phyloP scores from a whole-genome alignment of 2,329 filamentous ascomycete species.

The Zymoseptoria crescenta region DNA sequence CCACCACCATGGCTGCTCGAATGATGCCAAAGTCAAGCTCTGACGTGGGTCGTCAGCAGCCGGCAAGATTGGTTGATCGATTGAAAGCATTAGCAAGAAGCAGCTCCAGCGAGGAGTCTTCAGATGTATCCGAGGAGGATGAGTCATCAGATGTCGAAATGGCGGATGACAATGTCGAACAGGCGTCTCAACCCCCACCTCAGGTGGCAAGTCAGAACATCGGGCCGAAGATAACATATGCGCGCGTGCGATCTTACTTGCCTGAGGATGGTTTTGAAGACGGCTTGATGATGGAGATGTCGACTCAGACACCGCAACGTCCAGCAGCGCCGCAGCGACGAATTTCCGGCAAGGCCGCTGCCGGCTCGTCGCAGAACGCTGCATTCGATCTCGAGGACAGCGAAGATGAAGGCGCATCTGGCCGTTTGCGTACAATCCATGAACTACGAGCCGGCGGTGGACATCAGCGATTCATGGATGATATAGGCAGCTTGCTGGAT shows the following conservation, averaged over 20 bases:
- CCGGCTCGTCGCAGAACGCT: slow-evolving; percentile 21
- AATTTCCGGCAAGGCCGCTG: slow-evolving; percentile 6
- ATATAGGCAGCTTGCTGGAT: slow-evolving; percentile 50
- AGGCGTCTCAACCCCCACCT: slow-evolving; percentile 9
- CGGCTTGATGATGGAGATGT: slow-evolving; percentile 26
- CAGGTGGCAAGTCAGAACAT: slow-evolving; percentile 11
- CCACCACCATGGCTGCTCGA: slow-evolving; percentile 1
- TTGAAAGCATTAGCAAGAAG: slow-evolving; percentile 25
- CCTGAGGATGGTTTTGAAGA: slow-evolving; percentile 43
- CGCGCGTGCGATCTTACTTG: slow-evolving; percentile 51
- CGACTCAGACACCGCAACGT: slow-evolving; percentile 19
- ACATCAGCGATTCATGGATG: slow-evolving; percentile 49
- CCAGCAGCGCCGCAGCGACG: slow-evolving; percentile 5
- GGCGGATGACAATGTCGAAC: slow-evolving; percentile 6
- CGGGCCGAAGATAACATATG: slow-evolving; percentile 48
- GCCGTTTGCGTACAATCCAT: slow-evolving; percentile 50
- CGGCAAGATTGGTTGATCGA: slow-evolving; percentile 27
- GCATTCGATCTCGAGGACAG: slow-evolving; percentile 38
- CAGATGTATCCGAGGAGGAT: slow-evolving; percentile 12
- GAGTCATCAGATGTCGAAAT: slow-evolving; percentile 14
- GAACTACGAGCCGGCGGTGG: slow-evolving; percentile 53
- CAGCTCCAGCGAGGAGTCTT: slow-evolving; percentile 16
- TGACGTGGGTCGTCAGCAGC: slow-evolving; percentile 17
- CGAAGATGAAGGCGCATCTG: slow-evolving; percentile 36
- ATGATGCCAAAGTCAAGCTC: slow-evolving; percentile 18